Base-by-base conservation (phyloP, 2,329 filamentous ascomycete species). In the Berkeleyomyces rouxiae region DNA sequence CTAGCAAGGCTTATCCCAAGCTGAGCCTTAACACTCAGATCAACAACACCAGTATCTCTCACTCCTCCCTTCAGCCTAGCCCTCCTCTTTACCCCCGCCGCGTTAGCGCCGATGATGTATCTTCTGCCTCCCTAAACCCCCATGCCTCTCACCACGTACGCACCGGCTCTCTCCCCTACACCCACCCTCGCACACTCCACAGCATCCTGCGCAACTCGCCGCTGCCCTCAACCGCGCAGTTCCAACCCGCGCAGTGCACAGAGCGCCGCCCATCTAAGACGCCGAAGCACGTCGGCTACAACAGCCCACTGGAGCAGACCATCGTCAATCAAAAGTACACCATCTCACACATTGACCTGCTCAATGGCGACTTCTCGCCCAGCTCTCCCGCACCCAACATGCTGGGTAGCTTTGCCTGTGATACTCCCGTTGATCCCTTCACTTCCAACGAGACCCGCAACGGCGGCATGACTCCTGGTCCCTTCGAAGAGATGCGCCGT, bases 171-270 rank as follows among this genome's bases (percentile, higher is more conserved):
- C 73, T 77, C 2, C 83, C 83, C 1, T 85, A 86, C 67, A 79
- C 74, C 1, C 82, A 82, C 66, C 79, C 82, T 42, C 77, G 77
- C 63, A 74, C 76, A 49, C 77, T 85, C 7, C 82, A 80, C 69
- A 84, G 82, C 71, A 86, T 86, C 67, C 76, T 86, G 31, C 79
- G 82, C 61, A 86, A 86, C 74, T 86, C 83, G 3, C 83, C 83
- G 16, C 74, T 85, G 5, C 81, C 82, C 0, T 71, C 74, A 2
- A 79, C 72, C 23, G 75, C 78, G 2, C 73, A 74, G 40, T 78
- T 79, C 7, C 71, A 74, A 4, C 82, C 81, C 0, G 78, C 80
- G 1, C 75, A 77, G 63, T 75, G 80, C 44, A 77, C 79, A 65
- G 83, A 82, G 1, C 72, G 76, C 37, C 78, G 80, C 10, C 71